Evolutionary conservation across 1,284 basidiomycete species (phyloP), one percentile per base, ranked within the genome.

Genomic region (Porodaedalea pini): DNA sequence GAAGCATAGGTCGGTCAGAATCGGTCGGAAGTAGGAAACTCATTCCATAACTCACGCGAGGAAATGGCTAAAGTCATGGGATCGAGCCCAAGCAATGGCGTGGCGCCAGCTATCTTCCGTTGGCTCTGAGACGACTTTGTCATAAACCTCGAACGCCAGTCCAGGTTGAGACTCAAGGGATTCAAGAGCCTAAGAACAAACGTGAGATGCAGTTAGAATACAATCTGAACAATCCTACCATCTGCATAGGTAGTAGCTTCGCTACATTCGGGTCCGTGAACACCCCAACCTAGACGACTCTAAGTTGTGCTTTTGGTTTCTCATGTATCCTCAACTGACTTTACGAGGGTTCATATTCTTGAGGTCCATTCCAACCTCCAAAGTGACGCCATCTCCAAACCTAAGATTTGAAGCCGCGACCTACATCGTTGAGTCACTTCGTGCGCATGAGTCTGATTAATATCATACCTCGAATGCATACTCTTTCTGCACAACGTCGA

Each of bases 351-450:
- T 88, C 87, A 92, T 87, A 71, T 94, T 93, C 78, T 88, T 89
- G 64, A 95, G 80, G 72, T 95, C 94, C 89, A 94, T 92, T 23
- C 94, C 95, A 51, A 98, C 91, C 73, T 97, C 94, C 29, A 80
- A 78, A 3, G 93, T 95, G 44, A 93, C 92, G 39, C 92, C 91
- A 61, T 92, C 87, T 2, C 92, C 92, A 68, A 94, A 96, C 53
- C 93, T 79, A 59, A 97, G 75, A 69, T 94, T 95, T 51, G 90
- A 88, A 1, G 95, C 94, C 10, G 94, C 92, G 59, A 98, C 86
- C 90, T 93, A 64, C 17, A 15, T 3, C 7, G 2, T 11, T 17
- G 17, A 11, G 32, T 51, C 21, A 57, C 8, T 15, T 23, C 39
- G 6, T 34, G 6, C 32, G 13, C 32, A 34, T 34, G 13, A 6